Conservation (phyloP, 805 yeast genomes). For the Candida rishiriensis region DNA sequence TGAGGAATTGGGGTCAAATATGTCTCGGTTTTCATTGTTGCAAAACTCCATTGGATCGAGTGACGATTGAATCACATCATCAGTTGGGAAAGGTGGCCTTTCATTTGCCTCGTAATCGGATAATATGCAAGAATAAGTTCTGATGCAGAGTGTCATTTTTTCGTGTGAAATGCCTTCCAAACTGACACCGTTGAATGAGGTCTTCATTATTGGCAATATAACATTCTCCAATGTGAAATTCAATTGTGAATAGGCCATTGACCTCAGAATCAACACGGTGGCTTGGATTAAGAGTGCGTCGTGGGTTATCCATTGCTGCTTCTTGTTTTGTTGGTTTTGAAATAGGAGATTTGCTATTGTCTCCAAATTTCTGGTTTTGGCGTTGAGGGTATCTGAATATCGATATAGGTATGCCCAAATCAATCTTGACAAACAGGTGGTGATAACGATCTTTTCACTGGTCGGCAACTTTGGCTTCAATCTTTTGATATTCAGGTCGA, state of each 20-base stretch:
- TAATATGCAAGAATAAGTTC: slow-evolving; percentile 67
- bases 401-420: slow-evolving; percentile 89
- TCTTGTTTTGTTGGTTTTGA: slow-evolving; percentile 42
- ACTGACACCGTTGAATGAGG: slow-evolving; percentile 51
- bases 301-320: slow-evolving; percentile 72
- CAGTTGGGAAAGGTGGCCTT: slow-evolving; percentile 72
- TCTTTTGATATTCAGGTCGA: slow-evolving; percentile 58
- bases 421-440: slow-evolving; percentile 66
- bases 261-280: slow-evolving; percentile 67
- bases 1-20: slow-evolving; percentile 40
- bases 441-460: slow-evolving; percentile 48
- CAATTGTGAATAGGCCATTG: slow-evolving; percentile 73
- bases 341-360: slow-evolving; percentile 54
- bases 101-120: slow-evolving; percentile 53
- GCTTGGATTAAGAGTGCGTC: slow-evolving; percentile 62
- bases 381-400: slow-evolving; percentile 82
- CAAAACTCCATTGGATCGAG: slow-evolving; percentile 32
- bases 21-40: slow-evolving; percentile 32
- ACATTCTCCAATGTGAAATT: slow-evolving; percentile 78
- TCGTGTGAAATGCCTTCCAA: slow-evolving; percentile 69
- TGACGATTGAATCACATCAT: slow-evolving; percentile 35
- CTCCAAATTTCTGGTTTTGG: slow-evolving; percentile 77
- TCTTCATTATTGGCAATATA: slow-evolving; percentile 61
- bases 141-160: slow-evolving; percentile 61
- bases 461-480: slow-evolving; percentile 57